phyloP scores from a whole-genome alignment of 1,284 basidiomycete genomes.

The Schizophyllum commune region DNA sequence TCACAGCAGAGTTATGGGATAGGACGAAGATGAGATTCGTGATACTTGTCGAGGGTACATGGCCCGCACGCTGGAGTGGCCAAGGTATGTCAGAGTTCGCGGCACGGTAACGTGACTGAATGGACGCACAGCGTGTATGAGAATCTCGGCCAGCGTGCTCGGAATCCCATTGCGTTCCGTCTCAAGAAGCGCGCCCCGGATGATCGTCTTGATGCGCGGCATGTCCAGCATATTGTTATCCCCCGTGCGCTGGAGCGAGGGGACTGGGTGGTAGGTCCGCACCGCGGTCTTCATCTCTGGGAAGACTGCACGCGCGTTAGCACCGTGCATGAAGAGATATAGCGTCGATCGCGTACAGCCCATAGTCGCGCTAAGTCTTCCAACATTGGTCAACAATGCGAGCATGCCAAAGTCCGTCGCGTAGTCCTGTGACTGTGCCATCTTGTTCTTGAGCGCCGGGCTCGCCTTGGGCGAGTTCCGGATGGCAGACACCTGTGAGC shows the following conservation, averaged over 20 bases:
- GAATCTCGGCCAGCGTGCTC: slow-evolving; percentile 64
- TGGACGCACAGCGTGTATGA: slow-evolving; percentile 30
- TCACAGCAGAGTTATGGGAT: slow-evolving; percentile 58
- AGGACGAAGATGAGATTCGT: slow-evolving; percentile 76
- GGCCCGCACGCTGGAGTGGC: slow-evolving; percentile 39
- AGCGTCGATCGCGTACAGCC: slow-evolving; percentile 51
- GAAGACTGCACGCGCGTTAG: slow-evolving; percentile 40
- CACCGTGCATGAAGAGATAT: slow-evolving; percentile 27
- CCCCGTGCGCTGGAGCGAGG: slow-evolving; percentile 67
- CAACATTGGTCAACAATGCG: slow-evolving; percentile 82
- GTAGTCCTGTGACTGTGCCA: slow-evolving; percentile 72
- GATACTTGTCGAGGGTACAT: slow-evolving; percentile 69
- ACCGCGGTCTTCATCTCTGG: slow-evolving; percentile 83
- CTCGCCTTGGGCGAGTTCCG: slow-evolving; percentile 79
- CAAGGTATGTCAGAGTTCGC: slow-evolving; percentile 1
- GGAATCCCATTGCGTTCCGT: slow-evolving; percentile 60
- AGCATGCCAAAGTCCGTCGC: slow-evolving; percentile 80
- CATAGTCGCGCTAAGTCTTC: slow-evolving; percentile 92
- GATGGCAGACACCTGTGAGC: slow-evolving; percentile 31
- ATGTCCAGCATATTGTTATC: slow-evolving; percentile 82
- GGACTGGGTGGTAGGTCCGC: slow-evolving; percentile 78
- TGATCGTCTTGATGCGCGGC: slow-evolving; percentile 72
- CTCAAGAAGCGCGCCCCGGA: slow-evolving; percentile 69
- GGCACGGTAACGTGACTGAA: neutral
- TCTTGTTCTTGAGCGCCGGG: slow-evolving; percentile 81